Evolutionary conservation across 345 rosid species (phyloP).

Genomic region (Arabidopsis arenosa): DNA sequence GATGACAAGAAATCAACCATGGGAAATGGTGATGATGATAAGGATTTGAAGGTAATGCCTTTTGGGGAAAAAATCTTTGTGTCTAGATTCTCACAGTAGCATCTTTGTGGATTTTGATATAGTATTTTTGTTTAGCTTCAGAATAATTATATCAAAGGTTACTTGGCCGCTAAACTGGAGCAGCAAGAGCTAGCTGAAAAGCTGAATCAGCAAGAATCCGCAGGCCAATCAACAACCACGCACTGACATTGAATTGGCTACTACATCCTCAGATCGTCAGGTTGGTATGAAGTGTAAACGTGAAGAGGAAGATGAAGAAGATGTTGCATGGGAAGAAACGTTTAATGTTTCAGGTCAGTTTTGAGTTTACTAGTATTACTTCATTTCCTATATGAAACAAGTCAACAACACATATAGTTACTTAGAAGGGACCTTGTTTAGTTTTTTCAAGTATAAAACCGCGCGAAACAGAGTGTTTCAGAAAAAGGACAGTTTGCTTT

Average conservation of each 20-base stretch:
- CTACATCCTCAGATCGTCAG: constrained; percentile 57
- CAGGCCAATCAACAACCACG: constrained; percentile 34
- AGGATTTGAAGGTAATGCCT: constrained; percentile 53
- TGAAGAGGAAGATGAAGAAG: constrained; percentile 70
- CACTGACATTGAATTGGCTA: constrained; percentile 40
- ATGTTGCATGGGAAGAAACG: constrained; percentile 72
- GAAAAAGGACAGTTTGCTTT: not conserved
- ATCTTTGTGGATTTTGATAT: not conserved
- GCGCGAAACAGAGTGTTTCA: not conserved
- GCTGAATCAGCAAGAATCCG: constrained; percentile 51
- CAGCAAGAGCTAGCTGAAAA: constrained; percentile 63
- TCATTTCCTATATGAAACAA: constrained; percentile 24
- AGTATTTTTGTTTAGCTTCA: constrained; percentile 39
- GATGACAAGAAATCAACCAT: constrained; percentile 75
- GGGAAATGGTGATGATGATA: constrained; percentile 55
- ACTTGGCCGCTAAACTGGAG: constrained; percentile 62
- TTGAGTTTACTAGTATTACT: not conserved
- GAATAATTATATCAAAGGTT: constrained; percentile 84
- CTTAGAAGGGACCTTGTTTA: not conserved
- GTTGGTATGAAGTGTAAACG: constrained; percentile 79
- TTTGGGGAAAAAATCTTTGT: not conserved
- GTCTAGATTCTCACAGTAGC: not conserved
- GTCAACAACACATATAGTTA: not conserved
- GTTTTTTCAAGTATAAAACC: not conserved
- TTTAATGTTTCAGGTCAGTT: constrained; percentile 59